Conservation (phyloP, 257 asterid genomes). For the Nyctanthes arbortristis region DNA sequence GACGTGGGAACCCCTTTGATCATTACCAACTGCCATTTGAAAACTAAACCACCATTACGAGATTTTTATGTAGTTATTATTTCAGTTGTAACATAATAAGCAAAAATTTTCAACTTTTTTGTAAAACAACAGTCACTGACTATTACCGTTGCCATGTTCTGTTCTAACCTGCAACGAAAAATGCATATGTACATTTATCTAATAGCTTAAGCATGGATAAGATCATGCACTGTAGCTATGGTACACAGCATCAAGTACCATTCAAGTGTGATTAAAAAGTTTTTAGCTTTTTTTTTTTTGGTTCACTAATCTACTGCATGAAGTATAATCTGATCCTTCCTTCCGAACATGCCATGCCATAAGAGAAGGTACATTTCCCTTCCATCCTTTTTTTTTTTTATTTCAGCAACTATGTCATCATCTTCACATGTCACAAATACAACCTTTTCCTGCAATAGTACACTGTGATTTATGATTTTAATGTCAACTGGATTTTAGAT, state of each 20-base stretch:
- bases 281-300: too few relatives aligned
- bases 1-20: constrained; percentile 88
- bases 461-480: neutral
- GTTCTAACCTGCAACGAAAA: constrained; percentile 54
- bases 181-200: neutral
- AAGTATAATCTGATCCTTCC: neutral
- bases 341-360: too few relatives aligned
- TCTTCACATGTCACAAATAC: constrained; percentile 97
- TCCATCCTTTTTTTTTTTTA: constrained; percentile 48
- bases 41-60: neutral
- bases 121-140: constrained; percentile 25
- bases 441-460: constrained; percentile 71
- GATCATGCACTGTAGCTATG: too few relatives aligned
- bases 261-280: neutral
- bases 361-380: constrained; percentile 48
- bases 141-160: constrained; percentile 34
- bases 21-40: constrained; percentile 57
- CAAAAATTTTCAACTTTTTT: constrained; percentile 31
- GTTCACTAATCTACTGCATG: neutral
- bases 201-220: neutral
- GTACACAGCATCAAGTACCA: neutral
- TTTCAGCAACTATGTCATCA: constrained; percentile 59
- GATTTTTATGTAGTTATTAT: neutral
- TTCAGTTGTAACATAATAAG: constrained; percentile 24
- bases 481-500: neutral